These are phyloP conservation scores for Metschnikowia vanudenii DNA, from an alignment of 805 yeast species.

Conservation along the genomic window DNA sequence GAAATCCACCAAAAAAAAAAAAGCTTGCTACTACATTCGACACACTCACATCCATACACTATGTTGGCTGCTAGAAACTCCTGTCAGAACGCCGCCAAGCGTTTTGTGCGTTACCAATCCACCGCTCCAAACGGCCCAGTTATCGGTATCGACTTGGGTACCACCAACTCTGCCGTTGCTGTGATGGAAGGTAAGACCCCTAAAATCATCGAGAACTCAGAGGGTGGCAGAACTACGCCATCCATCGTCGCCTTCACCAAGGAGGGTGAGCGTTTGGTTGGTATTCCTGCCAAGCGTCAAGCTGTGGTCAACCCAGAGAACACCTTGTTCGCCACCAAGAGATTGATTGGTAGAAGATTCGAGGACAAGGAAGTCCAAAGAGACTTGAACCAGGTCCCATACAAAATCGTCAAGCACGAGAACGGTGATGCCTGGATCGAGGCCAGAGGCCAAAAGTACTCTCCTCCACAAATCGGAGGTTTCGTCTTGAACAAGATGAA, in stretches of 20 bases:
- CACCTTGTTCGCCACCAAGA: slow-evolving; percentile 91
- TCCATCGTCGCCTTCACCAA: slow-evolving; percentile 93
- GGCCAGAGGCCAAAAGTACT: slow-evolving; percentile 82
- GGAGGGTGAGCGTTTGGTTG: slow-evolving; percentile 80
- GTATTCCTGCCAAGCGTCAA: slow-evolving; percentile 95
- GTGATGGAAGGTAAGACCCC: slow-evolving; percentile 77
- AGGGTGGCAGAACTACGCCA: slow-evolving; percentile 71
- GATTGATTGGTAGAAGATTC: slow-evolving; percentile 91
- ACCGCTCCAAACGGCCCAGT: slow-evolving; percentile 48
- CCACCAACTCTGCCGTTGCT: slow-evolving; percentile 89
- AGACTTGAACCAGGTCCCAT: slow-evolving; percentile 84
- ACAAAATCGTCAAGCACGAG: slow-evolving; percentile 82
- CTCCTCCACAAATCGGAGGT: slow-evolving; percentile 96
- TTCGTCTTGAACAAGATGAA: slow-evolving; percentile 93
- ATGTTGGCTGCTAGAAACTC: slow-evolving; percentile 47
- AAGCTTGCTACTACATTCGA: neutral
- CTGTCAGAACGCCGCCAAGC: slow-evolving; percentile 37
- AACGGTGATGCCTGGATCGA: slow-evolving; percentile 97
- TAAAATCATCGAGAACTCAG: slow-evolving; percentile 73
- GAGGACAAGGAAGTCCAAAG: slow-evolving; percentile 88
- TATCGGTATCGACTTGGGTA: slow-evolving; percentile 84
- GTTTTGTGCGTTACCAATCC: slow-evolving; percentile 26
- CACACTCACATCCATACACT: slow-evolving; percentile 1
- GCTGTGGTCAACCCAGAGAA: slow-evolving; percentile 93
- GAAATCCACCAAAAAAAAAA: neutral